Evolutionary conservation across 768 basidiomycete species (phyloP), one percentile per base, ranked within the genome.

Genomic region (Rhodotorula toruloides): DNA sequence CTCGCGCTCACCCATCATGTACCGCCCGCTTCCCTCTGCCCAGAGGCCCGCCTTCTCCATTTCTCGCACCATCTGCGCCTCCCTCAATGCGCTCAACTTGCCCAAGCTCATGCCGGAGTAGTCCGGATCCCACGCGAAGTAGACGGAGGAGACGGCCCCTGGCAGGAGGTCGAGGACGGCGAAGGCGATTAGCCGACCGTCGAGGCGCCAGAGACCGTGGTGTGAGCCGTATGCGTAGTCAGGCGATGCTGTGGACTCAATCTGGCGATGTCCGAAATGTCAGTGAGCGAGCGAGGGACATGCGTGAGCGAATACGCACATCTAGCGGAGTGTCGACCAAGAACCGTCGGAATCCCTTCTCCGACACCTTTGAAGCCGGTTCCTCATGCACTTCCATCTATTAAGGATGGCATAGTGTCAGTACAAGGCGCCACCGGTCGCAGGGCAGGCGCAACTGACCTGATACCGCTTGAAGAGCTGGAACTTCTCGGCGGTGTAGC

Each of bases 131-230:
- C 93, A 97, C 79, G 93, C 86, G 78, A 97, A 93, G 77, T 97
- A 98, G 8, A 88, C 87, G 66, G 87, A 90, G 8, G 77, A 78
- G 7, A 97, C 86, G 68, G 93, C 91, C 40, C 77, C 77, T 0
- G 92, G 93, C 34, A 99, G 81, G 60, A 99, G 86, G 76, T 98
- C 96, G 60, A 98, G 80, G 36, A 98, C 89, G 10, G 85, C 86
- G 75, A 98, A 81, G 0, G 90, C 96, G 56, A 96, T 83, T 17
- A 97, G 81, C 74, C 85, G 77, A 7, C 85, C 89, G 72, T 97
- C 88, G 32, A 97, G 76, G 66, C 84, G 82, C 75, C 94, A 96
- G 49, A 91, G 78, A 72, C 91, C 91, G 74, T 98, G 94, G 77
- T 91, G 90, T 31, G 90, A 87, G n/a, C 94, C 94, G 77, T 91